Evolutionary conservation across 139 green algal species (phyloP).

Genomic region (Tetradesmus lagerheimii): DNA sequence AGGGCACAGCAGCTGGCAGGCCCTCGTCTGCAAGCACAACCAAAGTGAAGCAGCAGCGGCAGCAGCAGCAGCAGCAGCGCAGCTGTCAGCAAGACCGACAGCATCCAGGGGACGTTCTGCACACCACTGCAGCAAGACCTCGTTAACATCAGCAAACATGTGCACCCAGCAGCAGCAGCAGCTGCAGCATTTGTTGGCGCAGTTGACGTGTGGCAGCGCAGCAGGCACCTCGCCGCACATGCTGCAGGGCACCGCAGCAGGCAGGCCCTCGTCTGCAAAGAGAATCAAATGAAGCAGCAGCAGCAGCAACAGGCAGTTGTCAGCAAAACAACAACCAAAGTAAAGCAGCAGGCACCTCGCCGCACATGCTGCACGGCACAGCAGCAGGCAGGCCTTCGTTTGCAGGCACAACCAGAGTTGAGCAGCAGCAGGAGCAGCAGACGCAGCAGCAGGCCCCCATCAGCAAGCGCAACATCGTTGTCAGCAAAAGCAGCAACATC

Average conservation of each 20-base stretch:
- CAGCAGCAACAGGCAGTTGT: background rate
- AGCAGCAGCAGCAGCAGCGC: background rate
- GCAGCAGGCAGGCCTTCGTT: no score
- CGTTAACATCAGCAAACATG: no score
- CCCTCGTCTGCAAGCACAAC: background rate
- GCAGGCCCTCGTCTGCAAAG: conserved; percentile 49
- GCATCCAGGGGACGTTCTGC: no score
- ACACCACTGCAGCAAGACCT: no score
- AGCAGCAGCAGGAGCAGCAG: background rate
- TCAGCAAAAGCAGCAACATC: no score
- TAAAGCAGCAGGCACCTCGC: no score
- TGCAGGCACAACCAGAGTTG: no score
- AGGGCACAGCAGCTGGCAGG: conserved; percentile 78
- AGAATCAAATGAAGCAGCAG: background rate
- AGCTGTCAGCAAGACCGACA: no score
- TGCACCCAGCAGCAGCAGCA: no score
- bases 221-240: conserved; percentile 73
- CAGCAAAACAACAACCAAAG: background rate
- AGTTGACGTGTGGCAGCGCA: conserved; percentile 93
- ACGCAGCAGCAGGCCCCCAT: background rate
- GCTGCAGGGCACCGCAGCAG: conserved; percentile 78
- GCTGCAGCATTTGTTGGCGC: no score
- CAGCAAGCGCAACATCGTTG: no score
- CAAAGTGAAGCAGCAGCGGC: background rate
- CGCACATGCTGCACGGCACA: background rate